phyloP scores from a whole-genome alignment of 2,329 filamentous ascomycete genomes.

The Trichocomaceae sp. region DNA sequence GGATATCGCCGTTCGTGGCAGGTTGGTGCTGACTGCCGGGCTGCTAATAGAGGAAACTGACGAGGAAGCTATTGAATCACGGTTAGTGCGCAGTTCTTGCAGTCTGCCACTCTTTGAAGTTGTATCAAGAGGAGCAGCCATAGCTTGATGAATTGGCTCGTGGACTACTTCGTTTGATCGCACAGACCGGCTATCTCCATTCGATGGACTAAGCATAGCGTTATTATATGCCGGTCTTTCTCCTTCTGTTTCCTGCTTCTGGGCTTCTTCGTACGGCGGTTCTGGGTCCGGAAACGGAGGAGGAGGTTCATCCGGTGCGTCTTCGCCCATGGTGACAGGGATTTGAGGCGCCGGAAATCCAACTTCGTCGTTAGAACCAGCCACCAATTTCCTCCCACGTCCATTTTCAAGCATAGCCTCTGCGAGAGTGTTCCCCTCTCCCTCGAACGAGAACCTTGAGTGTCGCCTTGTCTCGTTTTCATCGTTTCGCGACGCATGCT shows the following conservation, averaged over 20 bases:
- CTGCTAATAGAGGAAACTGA: conserved; percentile 6
- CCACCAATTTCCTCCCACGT: neutral
- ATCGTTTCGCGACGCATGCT: neutral
- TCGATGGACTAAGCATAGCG: neutral
- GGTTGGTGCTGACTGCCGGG: neutral
- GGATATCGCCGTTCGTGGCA: neutral
- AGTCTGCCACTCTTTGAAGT: neutral
- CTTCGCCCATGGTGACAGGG: conserved; percentile 10
- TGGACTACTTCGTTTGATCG: neutral
- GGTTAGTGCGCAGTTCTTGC: neutral
- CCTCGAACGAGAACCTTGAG: conserved; percentile 12
- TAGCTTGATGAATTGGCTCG: neutral
- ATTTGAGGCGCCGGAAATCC: neutral
- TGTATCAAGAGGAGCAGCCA: neutral
- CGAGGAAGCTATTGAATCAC: conserved; percentile 3
- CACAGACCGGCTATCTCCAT: neutral
- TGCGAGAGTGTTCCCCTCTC: conserved; percentile 9
- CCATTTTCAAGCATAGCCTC: conserved; percentile 10
- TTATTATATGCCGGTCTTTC: neutral
- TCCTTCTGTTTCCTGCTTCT: neutral
- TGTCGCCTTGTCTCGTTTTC: conserved; percentile 6
- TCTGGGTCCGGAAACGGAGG: conserved; percentile 9
- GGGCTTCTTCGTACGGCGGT: conserved; percentile 3
- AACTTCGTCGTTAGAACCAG: neutral
- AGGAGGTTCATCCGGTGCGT: conserved; percentile 8